Percentiles rank a stretch among this genome's conserved stretches.
Evolutionary conservation across 129 eudicot genomes (phyloP).

Genomic region (Flaveria bidentis): DNA sequence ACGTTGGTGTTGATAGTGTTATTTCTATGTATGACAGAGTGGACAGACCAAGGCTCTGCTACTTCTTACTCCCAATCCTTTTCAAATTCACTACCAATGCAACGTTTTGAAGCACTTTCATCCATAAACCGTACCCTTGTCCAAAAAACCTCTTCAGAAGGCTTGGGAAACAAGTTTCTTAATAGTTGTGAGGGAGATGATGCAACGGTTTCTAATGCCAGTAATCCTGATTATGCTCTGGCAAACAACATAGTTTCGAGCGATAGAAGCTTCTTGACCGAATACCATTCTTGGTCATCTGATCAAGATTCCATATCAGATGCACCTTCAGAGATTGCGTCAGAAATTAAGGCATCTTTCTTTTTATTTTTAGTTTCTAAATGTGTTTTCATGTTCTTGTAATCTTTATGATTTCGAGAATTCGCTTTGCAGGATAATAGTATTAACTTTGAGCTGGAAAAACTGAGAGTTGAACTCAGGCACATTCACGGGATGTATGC

Average conservation of each 20-base stretch:
- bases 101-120: slow-evolving; percentile 70
- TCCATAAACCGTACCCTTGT: slow-evolving; percentile 52
- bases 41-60: slow-evolving; percentile 64
- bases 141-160: slow-evolving; percentile 41
- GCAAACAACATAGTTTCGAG: slow-evolving; percentile 41
- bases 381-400: not conserved
- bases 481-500: slow-evolving; percentile 80
- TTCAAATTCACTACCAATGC: slow-evolving; percentile 63
- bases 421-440: slow-evolving; percentile 39
- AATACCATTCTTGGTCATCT: slow-evolving; percentile 40
- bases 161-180: slow-evolving; percentile 20
- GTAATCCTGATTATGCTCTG: slow-evolving; percentile 26
- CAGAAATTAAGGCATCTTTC: slow-evolving; percentile 52
- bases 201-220: slow-evolving; percentile 34
- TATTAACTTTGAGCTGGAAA: slow-evolving; percentile 72
- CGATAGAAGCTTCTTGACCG: slow-evolving; percentile 38
- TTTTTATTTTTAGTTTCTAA: not conserved
- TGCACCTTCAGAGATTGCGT: slow-evolving; percentile 40
- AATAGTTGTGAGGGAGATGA: slow-evolving; percentile 41
- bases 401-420: not conserved
- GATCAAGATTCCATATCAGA: slow-evolving; percentile 54
- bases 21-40: slow-evolving; percentile 41
- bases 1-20: not conserved
- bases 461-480: slow-evolving; percentile 66
- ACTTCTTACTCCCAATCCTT: slow-evolving; percentile 46